Conservation (phyloP, 2,329 filamentous ascomycete genomes). For the Trichoderma sp. region DNA sequence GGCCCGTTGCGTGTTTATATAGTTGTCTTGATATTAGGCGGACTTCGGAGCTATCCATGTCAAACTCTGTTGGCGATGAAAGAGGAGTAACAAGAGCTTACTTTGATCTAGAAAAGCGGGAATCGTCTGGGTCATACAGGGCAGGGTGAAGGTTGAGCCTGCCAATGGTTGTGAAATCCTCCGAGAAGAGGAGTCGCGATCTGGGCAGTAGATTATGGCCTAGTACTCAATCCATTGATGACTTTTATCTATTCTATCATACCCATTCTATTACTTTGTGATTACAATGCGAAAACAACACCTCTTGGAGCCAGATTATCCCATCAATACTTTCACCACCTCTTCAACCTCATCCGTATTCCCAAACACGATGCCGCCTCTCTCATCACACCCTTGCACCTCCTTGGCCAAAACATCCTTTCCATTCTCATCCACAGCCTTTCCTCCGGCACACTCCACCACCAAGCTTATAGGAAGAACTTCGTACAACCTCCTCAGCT, state of each 20-base stretch:
- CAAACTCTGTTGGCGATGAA: background rate
- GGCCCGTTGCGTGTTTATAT: background rate
- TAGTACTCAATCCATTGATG: background rate
- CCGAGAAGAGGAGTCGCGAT: background rate
- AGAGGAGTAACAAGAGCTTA: background rate
- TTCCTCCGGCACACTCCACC: slow-evolving; percentile 58
- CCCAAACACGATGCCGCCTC: slow-evolving; percentile 51
- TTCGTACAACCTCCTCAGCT: slow-evolving; percentile 59
- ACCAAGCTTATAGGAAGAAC: slow-evolving; percentile 59
- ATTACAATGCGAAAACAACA: background rate
- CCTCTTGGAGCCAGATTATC: background rate
- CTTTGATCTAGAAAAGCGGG: background rate
- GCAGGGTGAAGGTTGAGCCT: background rate
- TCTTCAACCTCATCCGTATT: slow-evolving; percentile 48
- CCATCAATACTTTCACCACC: slow-evolving; percentile 29
- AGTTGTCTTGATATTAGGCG: background rate
- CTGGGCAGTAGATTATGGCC: too few species aligned
- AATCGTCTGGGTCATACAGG: background rate
- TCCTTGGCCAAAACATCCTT: slow-evolving; percentile 39
- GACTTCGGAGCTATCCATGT: background rate
- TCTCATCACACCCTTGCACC: slow-evolving; percentile 47
- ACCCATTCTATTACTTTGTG: background rate
- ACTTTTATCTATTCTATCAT: background rate
- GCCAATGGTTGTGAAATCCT: background rate
- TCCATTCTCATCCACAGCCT: slow-evolving; percentile 49